Base-by-base conservation (phyloP, 805 yeast species). In the Ogataea minuta region DNA sequence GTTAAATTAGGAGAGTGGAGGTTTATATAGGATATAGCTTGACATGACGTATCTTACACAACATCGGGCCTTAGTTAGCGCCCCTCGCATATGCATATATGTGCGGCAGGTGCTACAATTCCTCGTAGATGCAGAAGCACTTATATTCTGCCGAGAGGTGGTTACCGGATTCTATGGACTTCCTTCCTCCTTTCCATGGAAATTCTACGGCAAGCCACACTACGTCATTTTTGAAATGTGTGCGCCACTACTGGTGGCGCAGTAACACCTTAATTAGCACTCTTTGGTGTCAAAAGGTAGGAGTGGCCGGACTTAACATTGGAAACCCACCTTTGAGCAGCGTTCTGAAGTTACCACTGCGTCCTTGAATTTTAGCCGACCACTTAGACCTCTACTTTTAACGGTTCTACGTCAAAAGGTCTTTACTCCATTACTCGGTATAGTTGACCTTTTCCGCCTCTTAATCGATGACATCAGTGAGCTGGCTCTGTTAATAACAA, bases 51-150 rank as follows among this genome's bases (percentile, higher is more conserved):
- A 28, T 30, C 26, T 30, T 36, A 14, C 34, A 36, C 34, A 17
- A 23, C 39, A 13, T 17, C 23, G 23, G 12, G 25, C 21, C 14
- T 17, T 11, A 37, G 10, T 28, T 39, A 32, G 24, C 9, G 17
- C 30, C 42, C 42, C 34, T 28, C 28, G 37, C 42, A 33, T 33
- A 33, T 39, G 42, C 42, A 32, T 14, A 17, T 17, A 13, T 27
- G 21, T 36, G 21, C 24, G 17, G 21, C 21, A 19, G 21, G 21
- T 8, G 8, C 21, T 26, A 20, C 27, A 19, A 16, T 17, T 13
- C 23, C 12, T 14, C 8, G 14, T 17, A 12, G 13, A 7, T 23
- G 15, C 4, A 4, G 35, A 11, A 14, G 25, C 17, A 16, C 23
- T 28, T 16, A 29, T 17, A 24, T 24, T 24, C 17, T 23, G 25